These are phyloP conservation scores for Corylus avellana DNA, from an alignment of 306 rosid genomes.

Conservation along the genomic window DNA sequence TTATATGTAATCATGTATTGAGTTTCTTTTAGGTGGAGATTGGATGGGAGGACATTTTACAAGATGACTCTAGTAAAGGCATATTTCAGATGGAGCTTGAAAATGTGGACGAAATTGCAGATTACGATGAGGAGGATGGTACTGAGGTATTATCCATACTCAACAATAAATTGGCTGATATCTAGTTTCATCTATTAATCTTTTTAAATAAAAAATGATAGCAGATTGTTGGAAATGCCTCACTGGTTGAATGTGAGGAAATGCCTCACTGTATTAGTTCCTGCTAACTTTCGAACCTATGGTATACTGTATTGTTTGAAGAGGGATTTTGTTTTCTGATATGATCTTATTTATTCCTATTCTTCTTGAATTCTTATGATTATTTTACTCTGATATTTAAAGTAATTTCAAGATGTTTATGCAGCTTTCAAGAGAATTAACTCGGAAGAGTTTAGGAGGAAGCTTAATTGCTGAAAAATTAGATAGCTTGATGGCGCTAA, in stretches of 20 bases:
- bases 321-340: neutral
- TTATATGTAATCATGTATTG: conserved; percentile 12
- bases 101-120: conserved; percentile 42
- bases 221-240: neutral
- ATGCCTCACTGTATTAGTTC: neutral
- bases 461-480: conserved; percentile 56
- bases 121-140: conserved; percentile 43
- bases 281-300: neutral
- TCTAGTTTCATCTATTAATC: neutral
- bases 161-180: neutral
- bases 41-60: conserved; percentile 69
- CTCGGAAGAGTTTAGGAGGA: conserved; percentile 42
- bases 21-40: conserved; percentile 62
- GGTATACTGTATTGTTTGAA: neutral
- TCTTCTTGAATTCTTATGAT: neutral
- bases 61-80: conserved; percentile 59
- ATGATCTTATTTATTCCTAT: neutral
- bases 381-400: neutral
- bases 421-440: conserved; percentile 61
- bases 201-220: neutral
- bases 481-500: conserved; percentile 72
- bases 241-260: neutral
- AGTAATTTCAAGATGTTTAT: conserved; percentile 19
- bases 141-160: conserved; percentile 51
- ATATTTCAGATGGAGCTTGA: conserved; percentile 84